Percentiles rank a stretch among this genome's conserved stretches.
phyloP scores from a whole-genome alignment of 1,284 basidiomycete genomes.

The Ganoderma resinaceum region DNA sequence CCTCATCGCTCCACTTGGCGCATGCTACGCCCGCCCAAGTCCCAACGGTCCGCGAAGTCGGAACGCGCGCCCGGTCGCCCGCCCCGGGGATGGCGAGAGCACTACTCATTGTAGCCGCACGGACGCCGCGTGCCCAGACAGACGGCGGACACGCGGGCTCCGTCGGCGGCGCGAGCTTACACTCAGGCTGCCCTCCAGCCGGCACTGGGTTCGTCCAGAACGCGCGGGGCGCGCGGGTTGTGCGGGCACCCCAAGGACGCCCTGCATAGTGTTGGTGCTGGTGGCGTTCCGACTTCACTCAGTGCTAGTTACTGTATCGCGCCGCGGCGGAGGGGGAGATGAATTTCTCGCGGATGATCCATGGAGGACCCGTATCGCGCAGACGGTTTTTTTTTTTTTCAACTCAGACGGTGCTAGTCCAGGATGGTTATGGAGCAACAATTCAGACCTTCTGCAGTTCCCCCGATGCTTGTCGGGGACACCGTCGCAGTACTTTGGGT shows the following conservation, averaged over 20 bases:
- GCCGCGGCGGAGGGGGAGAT: background rate
- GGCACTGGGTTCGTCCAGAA: background rate
- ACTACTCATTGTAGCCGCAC: background rate
- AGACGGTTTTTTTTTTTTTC: background rate
- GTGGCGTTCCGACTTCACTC: background rate
- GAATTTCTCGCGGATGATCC: background rate
- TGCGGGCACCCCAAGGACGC: background rate
- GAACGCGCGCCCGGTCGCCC: background rate
- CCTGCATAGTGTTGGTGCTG: background rate
- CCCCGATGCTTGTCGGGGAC: conserved; percentile 1
- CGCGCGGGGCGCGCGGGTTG: conserved; percentile 1
- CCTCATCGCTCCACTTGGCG: background rate
- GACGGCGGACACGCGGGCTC: conserved; percentile 3
- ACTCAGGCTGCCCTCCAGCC: background rate
- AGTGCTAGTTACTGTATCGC: too few species aligned
- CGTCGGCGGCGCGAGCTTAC: conserved; percentile 1
- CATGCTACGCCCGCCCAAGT: conserved; percentile 4
- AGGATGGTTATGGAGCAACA: background rate
- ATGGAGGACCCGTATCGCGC: background rate
- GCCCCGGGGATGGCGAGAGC: background rate
- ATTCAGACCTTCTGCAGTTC: background rate
- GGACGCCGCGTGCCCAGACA: conserved; percentile 1
- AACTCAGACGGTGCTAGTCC: background rate
- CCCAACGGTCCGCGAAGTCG: background rate
- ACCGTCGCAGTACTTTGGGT: background rate